Conservation (phyloP, 2,329 filamentous ascomycete genomes). For the Periglandula ipomoeae region DNA sequence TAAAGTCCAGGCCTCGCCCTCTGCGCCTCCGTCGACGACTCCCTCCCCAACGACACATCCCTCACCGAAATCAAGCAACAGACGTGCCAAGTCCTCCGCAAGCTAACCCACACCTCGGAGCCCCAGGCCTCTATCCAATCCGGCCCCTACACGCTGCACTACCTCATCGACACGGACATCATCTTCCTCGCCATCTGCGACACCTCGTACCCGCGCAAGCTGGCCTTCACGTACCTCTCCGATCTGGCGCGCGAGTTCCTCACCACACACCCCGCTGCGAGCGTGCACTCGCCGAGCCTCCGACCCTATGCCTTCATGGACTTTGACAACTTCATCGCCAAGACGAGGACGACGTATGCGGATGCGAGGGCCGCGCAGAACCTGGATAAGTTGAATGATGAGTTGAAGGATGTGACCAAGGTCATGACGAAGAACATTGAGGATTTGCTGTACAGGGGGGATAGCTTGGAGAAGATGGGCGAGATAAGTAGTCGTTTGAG, state of each 20-base stretch:
- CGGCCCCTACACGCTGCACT: conserved; percentile 75
- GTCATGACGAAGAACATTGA: conserved; percentile 99
- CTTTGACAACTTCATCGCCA: conserved; percentile 93
- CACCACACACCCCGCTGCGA: conserved; percentile 65
- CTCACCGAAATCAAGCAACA: conserved; percentile 84
- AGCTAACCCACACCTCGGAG: conserved; percentile 81
- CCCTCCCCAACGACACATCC: conserved; percentile 42
- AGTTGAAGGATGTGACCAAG: conserved; percentile 94
- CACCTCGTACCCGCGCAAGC: conserved; percentile 88
- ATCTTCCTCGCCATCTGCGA: conserved; percentile 94
- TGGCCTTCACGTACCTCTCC: conserved; percentile 95
- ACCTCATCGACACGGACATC: conserved; percentile 73
- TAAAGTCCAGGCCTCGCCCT: conserved; percentile 69
- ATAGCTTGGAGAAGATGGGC: conserved; percentile 93
- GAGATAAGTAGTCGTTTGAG: conserved; percentile 80
- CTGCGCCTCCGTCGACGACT: conserved; percentile 85
- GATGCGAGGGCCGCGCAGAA: conserved; percentile 87
- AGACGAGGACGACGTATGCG: conserved; percentile 88
- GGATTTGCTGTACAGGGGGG: conserved; percentile 88
- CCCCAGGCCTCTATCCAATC: conserved; percentile 88
- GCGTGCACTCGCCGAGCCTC: conserved; percentile 65
- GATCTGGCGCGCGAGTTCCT: conserved; percentile 88
- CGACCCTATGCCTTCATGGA: conserved; percentile 96
- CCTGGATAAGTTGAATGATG: conserved; percentile 90
- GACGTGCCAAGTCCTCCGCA: conserved; percentile 80